These are phyloP conservation scores for Calonectria ilicicola DNA, from an alignment of 2,329 filamentous ascomycete species.

Conservation along the genomic window DNA sequence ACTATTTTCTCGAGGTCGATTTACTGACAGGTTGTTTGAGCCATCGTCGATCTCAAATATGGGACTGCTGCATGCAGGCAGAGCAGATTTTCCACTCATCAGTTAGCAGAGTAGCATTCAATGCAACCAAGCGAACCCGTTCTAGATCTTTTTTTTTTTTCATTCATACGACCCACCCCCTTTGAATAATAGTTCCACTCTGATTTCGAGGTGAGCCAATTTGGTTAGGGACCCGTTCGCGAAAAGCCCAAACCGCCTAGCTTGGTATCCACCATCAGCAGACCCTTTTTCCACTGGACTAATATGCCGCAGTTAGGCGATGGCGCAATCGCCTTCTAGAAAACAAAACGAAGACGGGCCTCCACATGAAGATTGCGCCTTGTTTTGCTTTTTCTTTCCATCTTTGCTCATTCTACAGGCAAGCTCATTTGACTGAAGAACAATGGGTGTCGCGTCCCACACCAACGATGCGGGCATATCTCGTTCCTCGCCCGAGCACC, in stretches of 20 bases:
- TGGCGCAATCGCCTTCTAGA: conserved; percentile 22
- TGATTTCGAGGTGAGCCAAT: not conserved
- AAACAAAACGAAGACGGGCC: not conserved
- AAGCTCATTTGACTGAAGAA: not conserved
- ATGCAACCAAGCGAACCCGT: not conserved
- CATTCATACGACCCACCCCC: not conserved
- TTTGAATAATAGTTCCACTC: conserved; percentile 3
- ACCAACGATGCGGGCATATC: not conserved
- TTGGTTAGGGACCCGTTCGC: not conserved
- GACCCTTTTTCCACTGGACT: not conserved
- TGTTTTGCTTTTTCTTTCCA: not conserved
- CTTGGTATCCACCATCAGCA: conserved; percentile 8
- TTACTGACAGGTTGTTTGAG: not conserved
- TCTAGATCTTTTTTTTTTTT: not conserved
- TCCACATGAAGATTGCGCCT: not conserved
- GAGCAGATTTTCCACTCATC: not conserved
- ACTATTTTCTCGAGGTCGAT: not conserved
- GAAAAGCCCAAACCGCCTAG: not conserved
- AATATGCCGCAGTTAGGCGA: conserved; percentile 6
- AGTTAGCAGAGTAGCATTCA: not conserved
- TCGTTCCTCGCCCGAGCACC: not conserved
- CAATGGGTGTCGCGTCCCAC: not conserved
- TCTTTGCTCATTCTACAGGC: not conserved
- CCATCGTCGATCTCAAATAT: not conserved
- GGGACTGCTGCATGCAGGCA: not conserved